Evolutionary conservation across 306 rosid species (phyloP).

Genomic region (Quercus gilva): DNA sequence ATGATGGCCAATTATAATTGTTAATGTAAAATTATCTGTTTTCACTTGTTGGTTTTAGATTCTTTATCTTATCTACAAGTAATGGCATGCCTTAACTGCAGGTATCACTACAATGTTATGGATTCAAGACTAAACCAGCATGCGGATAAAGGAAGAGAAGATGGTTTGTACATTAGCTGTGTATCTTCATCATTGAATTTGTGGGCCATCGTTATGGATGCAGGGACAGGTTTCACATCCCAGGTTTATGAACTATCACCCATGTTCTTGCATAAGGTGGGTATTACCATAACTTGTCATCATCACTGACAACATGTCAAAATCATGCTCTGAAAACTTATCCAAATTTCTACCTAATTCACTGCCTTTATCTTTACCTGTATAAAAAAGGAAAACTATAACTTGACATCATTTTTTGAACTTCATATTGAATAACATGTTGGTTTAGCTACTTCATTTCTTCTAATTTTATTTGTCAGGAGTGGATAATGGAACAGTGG

Average conservation of each 20-base stretch:
- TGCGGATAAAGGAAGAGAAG: slow-evolving; percentile 91
- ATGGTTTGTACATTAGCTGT: slow-evolving; percentile 83
- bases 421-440: neutral
- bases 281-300: neutral
- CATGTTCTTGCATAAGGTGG: slow-evolving; percentile 44
- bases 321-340: too few relatives aligned
- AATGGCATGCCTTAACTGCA: slow-evolving; percentile 26
- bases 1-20: neutral
- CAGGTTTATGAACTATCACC: slow-evolving; percentile 40
- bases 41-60: slow-evolving; percentile 11
- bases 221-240: slow-evolving; percentile 40
- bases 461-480: slow-evolving; percentile 24
- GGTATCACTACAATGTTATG: slow-evolving; percentile 91
- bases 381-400: neutral
- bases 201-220: slow-evolving; percentile 48
- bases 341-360: too few relatives aligned
- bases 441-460: neutral
- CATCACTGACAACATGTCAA: neutral
- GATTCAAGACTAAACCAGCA: slow-evolving; percentile 83
- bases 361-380: too few relatives aligned
- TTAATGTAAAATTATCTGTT: slow-evolving; percentile 12
- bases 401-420: neutral
- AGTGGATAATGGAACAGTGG: slow-evolving; percentile 52
- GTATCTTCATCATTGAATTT: slow-evolving; percentile 44
- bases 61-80: slow-evolving; percentile 26